These are phyloP conservation scores for Gloeopeniophorella convolvens DNA, from an alignment of 768 basidiomycete species.

Conservation along the genomic window DNA sequence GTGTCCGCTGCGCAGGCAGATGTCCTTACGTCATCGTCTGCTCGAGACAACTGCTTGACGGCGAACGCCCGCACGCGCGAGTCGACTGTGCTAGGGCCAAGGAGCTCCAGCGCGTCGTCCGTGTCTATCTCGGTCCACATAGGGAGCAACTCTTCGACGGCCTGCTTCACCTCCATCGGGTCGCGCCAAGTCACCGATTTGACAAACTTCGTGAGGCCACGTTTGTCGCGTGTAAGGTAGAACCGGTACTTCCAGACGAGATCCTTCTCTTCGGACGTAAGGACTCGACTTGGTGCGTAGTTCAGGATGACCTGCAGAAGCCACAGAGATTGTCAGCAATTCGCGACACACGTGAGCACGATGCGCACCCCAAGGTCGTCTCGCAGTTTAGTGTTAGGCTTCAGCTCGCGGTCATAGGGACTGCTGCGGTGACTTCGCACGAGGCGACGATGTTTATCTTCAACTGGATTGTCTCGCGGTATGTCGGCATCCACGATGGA, in stretches of 20 bases:
- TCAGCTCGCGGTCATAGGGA: constrained; percentile 90
- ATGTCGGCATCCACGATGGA: constrained; percentile 87
- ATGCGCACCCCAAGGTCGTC: constrained; percentile 83
- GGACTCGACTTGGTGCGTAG: constrained; percentile 81
- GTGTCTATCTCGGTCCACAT: constrained; percentile 97
- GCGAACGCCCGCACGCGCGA: constrained; percentile 93
- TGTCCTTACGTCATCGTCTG: constrained; percentile 83
- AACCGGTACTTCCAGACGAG: constrained; percentile 99
- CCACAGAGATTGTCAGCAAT: neutral
- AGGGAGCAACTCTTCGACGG: constrained; percentile 90
- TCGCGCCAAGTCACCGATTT: constrained; percentile 98
- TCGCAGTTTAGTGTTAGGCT: constrained; percentile 92
- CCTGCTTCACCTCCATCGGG: constrained; percentile 93
- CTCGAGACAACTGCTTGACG: constrained; percentile 81
- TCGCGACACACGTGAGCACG: neutral
- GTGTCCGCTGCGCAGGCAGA: neutral
- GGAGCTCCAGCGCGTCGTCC: constrained; percentile 91
- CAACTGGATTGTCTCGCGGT: constrained; percentile 89
- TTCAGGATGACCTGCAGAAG: constrained; percentile 70
- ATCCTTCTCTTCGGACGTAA: constrained; percentile 92
- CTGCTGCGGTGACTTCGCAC: constrained; percentile 94
- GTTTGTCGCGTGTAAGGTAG: constrained; percentile 86
- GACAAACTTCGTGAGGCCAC: constrained; percentile 94
- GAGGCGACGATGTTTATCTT: constrained; percentile 91
- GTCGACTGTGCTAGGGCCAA: constrained; percentile 86